Evolutionary conservation across 768 basidiomycete species (phyloP).

Genomic region (Boletus insuetus): DNA sequence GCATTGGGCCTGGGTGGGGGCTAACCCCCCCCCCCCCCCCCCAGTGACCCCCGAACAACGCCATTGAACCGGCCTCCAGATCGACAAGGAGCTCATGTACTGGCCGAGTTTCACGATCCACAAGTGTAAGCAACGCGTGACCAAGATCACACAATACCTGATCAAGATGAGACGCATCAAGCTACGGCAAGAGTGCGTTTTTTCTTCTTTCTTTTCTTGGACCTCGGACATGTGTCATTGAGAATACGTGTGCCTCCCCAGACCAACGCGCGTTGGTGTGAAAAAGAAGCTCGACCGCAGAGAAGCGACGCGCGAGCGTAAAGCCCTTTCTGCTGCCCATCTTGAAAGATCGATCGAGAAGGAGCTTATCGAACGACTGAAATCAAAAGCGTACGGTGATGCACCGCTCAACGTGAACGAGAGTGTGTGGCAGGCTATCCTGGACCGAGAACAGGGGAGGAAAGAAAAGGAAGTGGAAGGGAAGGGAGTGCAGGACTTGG

Average conservation of each 20-base stretch:
- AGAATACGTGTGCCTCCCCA: constrained; percentile 30
- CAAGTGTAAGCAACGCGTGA: constrained; percentile 98
- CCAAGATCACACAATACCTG: constrained; percentile 98
- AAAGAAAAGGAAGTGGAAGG: constrained; percentile 43
- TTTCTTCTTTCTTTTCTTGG: not conserved
- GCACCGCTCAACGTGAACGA: constrained; percentile 98
- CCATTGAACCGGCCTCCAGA: constrained; percentile 46
- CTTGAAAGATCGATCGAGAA: constrained; percentile 95
- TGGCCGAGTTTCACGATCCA: constrained; percentile 98
- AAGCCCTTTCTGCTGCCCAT: constrained; percentile 93
- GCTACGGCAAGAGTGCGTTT: constrained; percentile 74
- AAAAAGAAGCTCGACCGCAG: constrained; percentile 97
- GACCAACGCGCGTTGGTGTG: constrained; percentile 89
- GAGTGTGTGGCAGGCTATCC: constrained; percentile 88
- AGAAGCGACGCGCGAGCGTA: constrained; percentile 89
- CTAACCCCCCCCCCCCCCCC: no score
- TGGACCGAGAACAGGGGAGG: constrained; percentile 71
- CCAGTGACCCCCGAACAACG: no score
- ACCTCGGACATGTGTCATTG: not conserved
- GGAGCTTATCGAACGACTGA: constrained; percentile 92
- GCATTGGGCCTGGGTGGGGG: no score
- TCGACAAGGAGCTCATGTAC: constrained; percentile 92
- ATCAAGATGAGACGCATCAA: constrained; percentile 96
- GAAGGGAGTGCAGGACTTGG: constrained; percentile 33
- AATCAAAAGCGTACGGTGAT: constrained; percentile 96